Percentiles rank a stretch among this genome's conserved stretches.
phyloP scores from a whole-genome alignment of 169 alveolate species.

The Plasmodium blacklocki region DNA sequence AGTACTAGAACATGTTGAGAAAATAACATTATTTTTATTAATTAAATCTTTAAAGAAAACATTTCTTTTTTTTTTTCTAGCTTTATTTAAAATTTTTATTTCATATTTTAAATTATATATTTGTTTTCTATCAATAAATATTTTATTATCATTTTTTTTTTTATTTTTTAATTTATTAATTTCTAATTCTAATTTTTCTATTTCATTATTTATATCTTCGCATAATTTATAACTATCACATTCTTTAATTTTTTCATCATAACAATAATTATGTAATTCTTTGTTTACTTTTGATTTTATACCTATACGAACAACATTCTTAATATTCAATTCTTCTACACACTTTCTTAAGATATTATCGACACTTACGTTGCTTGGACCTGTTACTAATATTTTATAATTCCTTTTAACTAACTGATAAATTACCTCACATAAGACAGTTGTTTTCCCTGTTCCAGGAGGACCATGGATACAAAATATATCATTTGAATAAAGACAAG shows the following conservation, averaged over 20 bases:
- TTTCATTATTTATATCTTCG: slow-evolving; percentile 57
- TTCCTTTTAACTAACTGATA: slow-evolving; percentile 32
- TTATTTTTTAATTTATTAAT: slow-evolving; percentile 51
- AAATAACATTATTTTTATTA: slow-evolving; percentile 39
- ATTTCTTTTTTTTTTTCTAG: slow-evolving; percentile 46
- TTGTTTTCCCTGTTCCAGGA: slow-evolving; percentile 78
- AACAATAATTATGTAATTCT: slow-evolving; percentile 52
- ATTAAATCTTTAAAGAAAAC: slow-evolving; percentile 54
- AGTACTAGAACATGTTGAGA: slow-evolving; percentile 74
- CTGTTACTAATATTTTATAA: slow-evolving; percentile 38
- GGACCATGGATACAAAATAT: slow-evolving; percentile 74
- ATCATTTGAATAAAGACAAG: slow-evolving; percentile 49
- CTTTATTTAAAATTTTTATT: slow-evolving; percentile 43
- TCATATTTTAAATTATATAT: slow-evolving; percentile 64
- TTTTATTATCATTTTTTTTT: slow-evolving; percentile 28
- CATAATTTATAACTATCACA: slow-evolving; percentile 71
- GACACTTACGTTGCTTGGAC: slow-evolving; percentile 73
- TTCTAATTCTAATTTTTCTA: slow-evolving; percentile 53
- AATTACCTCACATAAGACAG: slow-evolving; percentile 54
- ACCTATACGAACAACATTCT: slow-evolving; percentile 54
- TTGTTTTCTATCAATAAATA: slow-evolving; percentile 18
- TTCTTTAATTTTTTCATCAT: slow-evolving; percentile 65
- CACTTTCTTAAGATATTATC: slow-evolving; percentile 55
- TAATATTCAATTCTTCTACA: slow-evolving; percentile 32
- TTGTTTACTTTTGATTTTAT: slow-evolving; percentile 39